Percentiles rank a stretch among this genome's conserved stretches.
Evolutionary conservation across 148 eudicot species (phyloP).

Genomic region (Rhododendron kiyosumense): DNA sequence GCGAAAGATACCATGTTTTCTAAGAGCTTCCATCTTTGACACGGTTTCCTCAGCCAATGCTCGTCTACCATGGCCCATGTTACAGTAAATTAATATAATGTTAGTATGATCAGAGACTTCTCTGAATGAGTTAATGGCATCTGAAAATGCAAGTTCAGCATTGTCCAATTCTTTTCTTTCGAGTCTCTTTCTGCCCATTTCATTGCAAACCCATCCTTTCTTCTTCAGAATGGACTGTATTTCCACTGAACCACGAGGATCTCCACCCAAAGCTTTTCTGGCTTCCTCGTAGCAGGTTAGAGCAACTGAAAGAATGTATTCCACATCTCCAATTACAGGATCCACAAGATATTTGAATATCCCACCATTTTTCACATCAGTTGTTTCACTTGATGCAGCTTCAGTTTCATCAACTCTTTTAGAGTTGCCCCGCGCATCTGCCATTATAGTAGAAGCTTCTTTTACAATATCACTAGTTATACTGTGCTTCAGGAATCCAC

Average conservation of each 20-base stretch:
- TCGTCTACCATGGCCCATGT: conserved; percentile 92
- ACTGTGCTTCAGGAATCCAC: conserved; percentile 14
- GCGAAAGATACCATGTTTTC: conserved; percentile 39
- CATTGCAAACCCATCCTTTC: conserved; percentile 99
- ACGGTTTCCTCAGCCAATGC: conserved; percentile 78
- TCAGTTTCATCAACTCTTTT: conserved; percentile 21
- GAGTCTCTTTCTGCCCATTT: conserved; percentile 73
- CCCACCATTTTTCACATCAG: conserved; percentile 59
- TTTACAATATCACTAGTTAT: neutral
- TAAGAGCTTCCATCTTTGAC: conserved; percentile 51
- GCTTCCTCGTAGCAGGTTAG: conserved; percentile 78
- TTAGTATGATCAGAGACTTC: conserved; percentile 79
- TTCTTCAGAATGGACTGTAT: conserved; percentile 63
- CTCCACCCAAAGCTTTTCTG: conserved; percentile 47
- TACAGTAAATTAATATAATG: conserved; percentile 75
- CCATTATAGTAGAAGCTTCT: conserved; percentile 8
- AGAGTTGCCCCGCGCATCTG: conserved; percentile 9
- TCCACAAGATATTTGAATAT: conserved; percentile 72
- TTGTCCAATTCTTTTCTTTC: conserved; percentile 59
- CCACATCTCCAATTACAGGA: conserved; percentile 44
- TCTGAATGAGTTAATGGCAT: conserved; percentile 77
- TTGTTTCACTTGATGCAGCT: conserved; percentile 29
- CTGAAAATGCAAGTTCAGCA: conserved; percentile 80
- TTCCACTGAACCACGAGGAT: conserved; percentile 42
- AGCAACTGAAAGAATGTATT: conserved; percentile 55